Conservation (phyloP, 2,329 filamentous ascomycete genomes). For the Claviceps arundinis region DNA sequence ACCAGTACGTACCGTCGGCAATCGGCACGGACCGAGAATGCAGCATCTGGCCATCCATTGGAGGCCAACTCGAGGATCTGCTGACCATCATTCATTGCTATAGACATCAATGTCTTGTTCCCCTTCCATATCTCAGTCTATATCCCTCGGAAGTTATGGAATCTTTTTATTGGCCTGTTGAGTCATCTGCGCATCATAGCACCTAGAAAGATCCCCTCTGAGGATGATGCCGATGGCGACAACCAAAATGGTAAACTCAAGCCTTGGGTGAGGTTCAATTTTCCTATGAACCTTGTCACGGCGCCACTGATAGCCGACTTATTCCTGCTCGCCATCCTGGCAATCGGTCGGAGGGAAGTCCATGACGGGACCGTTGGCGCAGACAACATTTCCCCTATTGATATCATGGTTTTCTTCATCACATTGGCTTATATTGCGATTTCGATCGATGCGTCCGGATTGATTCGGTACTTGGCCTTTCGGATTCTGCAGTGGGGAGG, state of each 20-base stretch:
- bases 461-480: constrained; percentile 58
- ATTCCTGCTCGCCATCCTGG: constrained; percentile 55
- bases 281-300: constrained; percentile 59
- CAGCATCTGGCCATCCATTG: neutral
- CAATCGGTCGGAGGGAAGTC: constrained; percentile 54
- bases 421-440: constrained; percentile 65
- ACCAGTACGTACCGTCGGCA: constrained; percentile 45
- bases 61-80: neutral
- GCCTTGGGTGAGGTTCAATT: constrained; percentile 35
- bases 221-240: constrained; percentile 11
- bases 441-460: constrained; percentile 61
- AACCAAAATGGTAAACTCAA: constrained; percentile 17
- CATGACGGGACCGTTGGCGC: constrained; percentile 54
- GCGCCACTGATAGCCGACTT: constrained; percentile 58
- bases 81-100: neutral
- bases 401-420: constrained; percentile 65
- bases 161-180: constrained; percentile 26
- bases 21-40: neutral
- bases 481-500: constrained; percentile 56
- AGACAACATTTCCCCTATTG: constrained; percentile 52
- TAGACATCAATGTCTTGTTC: constrained; percentile 57
- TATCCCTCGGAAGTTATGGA: constrained; percentile 37
- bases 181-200: constrained; percentile 37
- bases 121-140: constrained; percentile 53
- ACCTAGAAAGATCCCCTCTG: constrained; percentile 18